These are phyloP conservation scores for Hyphodiscus sp. DNA, from an alignment of 2,329 filamentous ascomycete species.

Conservation along the genomic window DNA sequence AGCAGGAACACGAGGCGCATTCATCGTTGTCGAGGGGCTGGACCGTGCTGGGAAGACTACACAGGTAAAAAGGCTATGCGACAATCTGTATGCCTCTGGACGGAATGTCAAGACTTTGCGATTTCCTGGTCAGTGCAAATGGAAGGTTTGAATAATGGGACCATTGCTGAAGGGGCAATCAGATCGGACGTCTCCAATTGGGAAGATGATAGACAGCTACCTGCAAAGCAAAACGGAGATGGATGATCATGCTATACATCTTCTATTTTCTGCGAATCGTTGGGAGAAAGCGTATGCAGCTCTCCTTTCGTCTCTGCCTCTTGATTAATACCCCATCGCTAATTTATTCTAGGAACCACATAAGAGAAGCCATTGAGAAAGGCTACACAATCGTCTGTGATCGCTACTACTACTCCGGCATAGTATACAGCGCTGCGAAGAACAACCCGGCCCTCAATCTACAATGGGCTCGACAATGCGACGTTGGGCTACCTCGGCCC, in stretches of 20 bases:
- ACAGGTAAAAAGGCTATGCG: slow-evolving; percentile 54
- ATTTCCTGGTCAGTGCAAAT: slow-evolving; percentile 51
- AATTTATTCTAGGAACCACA: slow-evolving; percentile 37
- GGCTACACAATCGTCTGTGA: slow-evolving; percentile 80
- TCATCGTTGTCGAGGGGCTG: slow-evolving; percentile 67
- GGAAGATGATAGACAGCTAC: slow-evolving; percentile 62
- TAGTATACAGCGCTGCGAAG: slow-evolving; percentile 90
- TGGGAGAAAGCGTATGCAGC: slow-evolving; percentile 47
- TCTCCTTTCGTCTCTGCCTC: not conserved
- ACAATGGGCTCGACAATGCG: slow-evolving; percentile 76
- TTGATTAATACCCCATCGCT: not conserved
- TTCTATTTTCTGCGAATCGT: slow-evolving; percentile 67
- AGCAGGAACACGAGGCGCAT: slow-evolving; percentile 42
- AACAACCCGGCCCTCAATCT: slow-evolving; percentile 62
- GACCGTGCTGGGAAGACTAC: slow-evolving; percentile 69
- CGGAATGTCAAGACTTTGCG: slow-evolving; percentile 51
- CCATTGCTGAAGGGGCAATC: slow-evolving; percentile 1
- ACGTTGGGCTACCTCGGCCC: slow-evolving; percentile 78
- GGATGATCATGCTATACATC: slow-evolving; percentile 65
- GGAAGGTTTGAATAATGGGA: not conserved
- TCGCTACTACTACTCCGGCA: slow-evolving; percentile 91
- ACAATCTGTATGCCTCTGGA: slow-evolving; percentile 44
- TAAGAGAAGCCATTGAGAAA: slow-evolving; percentile 46
- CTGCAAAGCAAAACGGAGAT: slow-evolving; percentile 52
- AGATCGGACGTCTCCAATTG: slow-evolving; percentile 63